Evolutionary conservation across 345 rosid genomes (phyloP).

Genomic region (Linum tenue): DNA sequence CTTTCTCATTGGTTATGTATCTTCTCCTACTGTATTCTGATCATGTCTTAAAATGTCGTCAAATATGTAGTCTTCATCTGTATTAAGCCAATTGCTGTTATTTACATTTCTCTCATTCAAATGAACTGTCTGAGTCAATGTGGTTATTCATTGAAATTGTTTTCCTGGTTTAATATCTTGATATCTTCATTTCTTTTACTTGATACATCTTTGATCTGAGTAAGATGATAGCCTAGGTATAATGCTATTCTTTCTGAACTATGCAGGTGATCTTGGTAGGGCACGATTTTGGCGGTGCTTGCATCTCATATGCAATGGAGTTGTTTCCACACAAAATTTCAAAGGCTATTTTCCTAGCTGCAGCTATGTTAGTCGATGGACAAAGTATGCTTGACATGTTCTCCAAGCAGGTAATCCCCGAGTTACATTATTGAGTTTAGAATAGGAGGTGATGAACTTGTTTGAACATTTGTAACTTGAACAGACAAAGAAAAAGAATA

Average conservation of each 20-base stretch:
- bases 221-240: neutral
- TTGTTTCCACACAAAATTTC: slow-evolving; percentile 59
- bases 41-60: no score
- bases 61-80: no score
- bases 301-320: slow-evolving; percentile 82
- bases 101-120: no score
- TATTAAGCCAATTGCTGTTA: no score
- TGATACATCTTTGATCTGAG: neutral
- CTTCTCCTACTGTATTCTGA: slow-evolving; percentile 4
- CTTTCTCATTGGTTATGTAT: neutral
- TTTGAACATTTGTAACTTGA: no score
- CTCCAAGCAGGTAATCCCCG: slow-evolving; percentile 48
- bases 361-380: slow-evolving; percentile 66
- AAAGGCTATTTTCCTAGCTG: slow-evolving; percentile 72
- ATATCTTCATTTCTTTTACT: neutral
- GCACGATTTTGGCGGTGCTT: slow-evolving; percentile 93
- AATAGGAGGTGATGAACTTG: no score
- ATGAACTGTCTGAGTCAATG: neutral
- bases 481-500: no score
- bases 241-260: neutral
- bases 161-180: neutral
- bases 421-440: neutral
- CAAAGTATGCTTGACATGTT: slow-evolving; percentile 74
- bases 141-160: neutral
- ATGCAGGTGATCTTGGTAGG: slow-evolving; percentile 88